Base-by-base conservation (phyloP, 352 stramenopile genomes). In the Phytophthora pseudosyringae region DNA sequence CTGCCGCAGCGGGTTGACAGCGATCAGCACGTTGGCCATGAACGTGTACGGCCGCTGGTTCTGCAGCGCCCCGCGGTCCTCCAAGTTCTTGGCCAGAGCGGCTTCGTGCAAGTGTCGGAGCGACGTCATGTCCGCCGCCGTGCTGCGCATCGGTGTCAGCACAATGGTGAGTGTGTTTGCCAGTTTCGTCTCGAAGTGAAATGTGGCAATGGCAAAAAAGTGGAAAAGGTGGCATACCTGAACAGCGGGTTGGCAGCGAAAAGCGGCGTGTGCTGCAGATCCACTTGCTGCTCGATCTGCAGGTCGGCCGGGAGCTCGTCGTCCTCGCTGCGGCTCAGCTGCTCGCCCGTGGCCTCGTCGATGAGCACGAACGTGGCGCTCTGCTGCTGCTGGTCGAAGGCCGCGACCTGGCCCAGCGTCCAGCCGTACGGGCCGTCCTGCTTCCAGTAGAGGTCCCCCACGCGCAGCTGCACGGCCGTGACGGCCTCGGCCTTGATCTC, bases 21-120 rank as follows among this genome's bases (percentile, higher is more conserved):
- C 87, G 61, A 96, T 91, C 51, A 96, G 50, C 13, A 96, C 86
- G 71, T 96, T 92, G 47, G 84, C 87, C 83, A 92, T 94, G 67
- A 95, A 96, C 11, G 88, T 96, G 70, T 96, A 95, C 33, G 88
- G 84, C 0, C 83, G 72, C 49, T 93, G 78, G 61, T 92, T 84
- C 39, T 91, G 56, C 18, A 95, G 62, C 18, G 80, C 71, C 48
- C 88, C 73, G 8, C 89, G 85, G 68, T 96, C 91, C 46, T 95
- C 77, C 39, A 97, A 68, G 66, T 97, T 95, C 64, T 96, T 96
- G 48, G 90, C 87, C 39, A 93, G 62, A 38, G 89, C 89, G 12
- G 89, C 85, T 64, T 97, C 90, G 56, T 95, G 85, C 48, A 95
- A 59, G 43, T 95, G 81, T 32, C 85, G 80, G 26, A 95, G 71